A percentile compares a stretch with the other conserved stretches of the same genome.
phyloP scores from a whole-genome alignment of 148 eudicot genomes.

The Silene latifolia region DNA sequence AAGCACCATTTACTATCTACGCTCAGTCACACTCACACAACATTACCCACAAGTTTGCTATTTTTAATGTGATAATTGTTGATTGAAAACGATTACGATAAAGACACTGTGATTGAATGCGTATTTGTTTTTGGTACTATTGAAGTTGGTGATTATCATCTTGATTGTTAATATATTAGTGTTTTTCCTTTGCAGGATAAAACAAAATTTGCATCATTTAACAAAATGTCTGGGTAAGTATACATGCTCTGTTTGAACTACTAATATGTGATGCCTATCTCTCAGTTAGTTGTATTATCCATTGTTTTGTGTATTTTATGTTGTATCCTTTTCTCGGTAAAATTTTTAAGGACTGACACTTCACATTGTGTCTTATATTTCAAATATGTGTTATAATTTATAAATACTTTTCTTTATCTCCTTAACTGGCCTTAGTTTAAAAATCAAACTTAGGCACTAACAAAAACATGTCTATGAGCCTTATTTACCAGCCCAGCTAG shows the following conservation, averaged over 20 bases:
- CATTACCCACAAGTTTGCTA: background rate
- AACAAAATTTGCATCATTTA: constrained; percentile 12
- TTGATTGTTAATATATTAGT: background rate
- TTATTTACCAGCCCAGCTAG: too few relatives aligned
- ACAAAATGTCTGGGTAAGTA: constrained; percentile 31
- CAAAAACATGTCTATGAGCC: background rate
- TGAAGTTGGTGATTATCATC: background rate
- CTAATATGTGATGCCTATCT: background rate
- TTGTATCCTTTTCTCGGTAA: background rate
- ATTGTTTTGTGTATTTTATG: too few relatives aligned
- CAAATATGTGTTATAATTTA: too few relatives aligned
- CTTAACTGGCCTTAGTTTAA: background rate
- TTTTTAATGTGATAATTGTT: too few relatives aligned
- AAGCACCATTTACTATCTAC: background rate
- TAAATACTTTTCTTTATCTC: too few relatives aligned
- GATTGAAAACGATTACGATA: too few relatives aligned
- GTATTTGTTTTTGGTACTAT: background rate
- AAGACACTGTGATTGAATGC: background rate
- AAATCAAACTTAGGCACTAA: background rate
- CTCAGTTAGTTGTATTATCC: background rate
- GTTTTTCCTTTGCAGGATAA: constrained; percentile 19
- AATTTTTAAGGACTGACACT: too few relatives aligned
- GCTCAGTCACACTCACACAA: background rate
- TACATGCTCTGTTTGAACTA: background rate
- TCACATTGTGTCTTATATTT: too few relatives aligned